Conservation (phyloP, 2,329 filamentous ascomycete species). For the Fusarium sp. region DNA sequence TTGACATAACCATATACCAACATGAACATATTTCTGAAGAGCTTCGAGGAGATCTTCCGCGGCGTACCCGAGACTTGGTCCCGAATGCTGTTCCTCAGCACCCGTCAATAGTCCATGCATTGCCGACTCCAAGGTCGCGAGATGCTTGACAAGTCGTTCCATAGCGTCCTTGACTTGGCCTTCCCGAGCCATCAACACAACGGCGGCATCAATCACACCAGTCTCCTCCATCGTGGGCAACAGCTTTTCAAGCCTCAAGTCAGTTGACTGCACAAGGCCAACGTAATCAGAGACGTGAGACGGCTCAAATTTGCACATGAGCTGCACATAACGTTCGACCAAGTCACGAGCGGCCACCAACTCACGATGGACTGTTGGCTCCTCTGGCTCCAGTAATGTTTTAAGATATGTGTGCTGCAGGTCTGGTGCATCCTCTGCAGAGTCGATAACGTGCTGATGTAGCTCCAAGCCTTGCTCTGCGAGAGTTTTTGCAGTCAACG, state of each 20-base stretch:
- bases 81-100: slow-evolving; percentile 65
- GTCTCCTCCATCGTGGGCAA: slow-evolving; percentile 90
- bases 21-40: slow-evolving; percentile 88
- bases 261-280: slow-evolving; percentile 77
- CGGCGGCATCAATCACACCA: slow-evolving; percentile 91
- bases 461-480: slow-evolving; percentile 71
- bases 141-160: slow-evolving; percentile 82
- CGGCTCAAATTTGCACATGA: slow-evolving; percentile 90
- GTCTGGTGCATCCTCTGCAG: slow-evolving; percentile 69
- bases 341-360: slow-evolving; percentile 67
- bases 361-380: slow-evolving; percentile 51
- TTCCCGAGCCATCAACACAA: slow-evolving; percentile 89
- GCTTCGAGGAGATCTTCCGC: slow-evolving; percentile 80
- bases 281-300: slow-evolving; percentile 88
- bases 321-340: slow-evolving; percentile 84
- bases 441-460: slow-evolving; percentile 73
- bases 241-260: slow-evolving; percentile 82
- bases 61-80: slow-evolving; percentile 66
- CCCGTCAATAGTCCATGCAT: slow-evolving; percentile 79
- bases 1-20: slow-evolving; percentile 96
- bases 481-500: slow-evolving; percentile 73
- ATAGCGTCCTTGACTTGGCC: slow-evolving; percentile 87
- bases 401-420: slow-evolving; percentile 81
- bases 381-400: slow-evolving; percentile 76
- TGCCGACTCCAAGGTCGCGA: slow-evolving; percentile 82